A percentile compares a stretch with the other conserved stretches of the same genome.
Conservation (phyloP, 495 filamentous ascomycete species). For the Pseudomonodictys pantanalensis region DNA sequence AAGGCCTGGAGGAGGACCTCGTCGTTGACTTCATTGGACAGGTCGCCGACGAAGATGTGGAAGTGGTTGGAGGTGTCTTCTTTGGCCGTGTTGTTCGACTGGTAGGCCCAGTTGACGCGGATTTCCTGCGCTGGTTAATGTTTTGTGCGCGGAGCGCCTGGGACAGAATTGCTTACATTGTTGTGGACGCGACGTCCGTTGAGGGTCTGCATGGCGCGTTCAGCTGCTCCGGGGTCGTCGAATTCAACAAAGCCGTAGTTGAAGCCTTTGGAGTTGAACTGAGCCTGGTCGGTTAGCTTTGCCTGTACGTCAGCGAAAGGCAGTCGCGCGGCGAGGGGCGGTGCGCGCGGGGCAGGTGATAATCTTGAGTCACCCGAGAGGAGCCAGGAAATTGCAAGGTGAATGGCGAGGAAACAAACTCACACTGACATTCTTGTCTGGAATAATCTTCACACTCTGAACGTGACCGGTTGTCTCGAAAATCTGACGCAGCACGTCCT, state of each 20-base stretch:
- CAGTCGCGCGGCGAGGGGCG: no score
- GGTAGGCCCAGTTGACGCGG: conserved; percentile 98
- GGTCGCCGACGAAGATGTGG: conserved; percentile 97
- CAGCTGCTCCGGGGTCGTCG: conserved; percentile 93
- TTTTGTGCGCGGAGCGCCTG: neutral
- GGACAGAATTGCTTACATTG: conserved; percentile 58
- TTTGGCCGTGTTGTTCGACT: conserved; percentile 91
- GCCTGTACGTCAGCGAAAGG: no score
- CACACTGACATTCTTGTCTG: conserved; percentile 87
- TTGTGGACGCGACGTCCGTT: conserved; percentile 95
- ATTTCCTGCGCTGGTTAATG: conserved; percentile 68
- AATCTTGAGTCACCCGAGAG: no score
- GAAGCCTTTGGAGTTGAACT: conserved; percentile 86
- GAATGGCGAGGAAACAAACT: conserved; percentile 1
- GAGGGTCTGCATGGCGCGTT: conserved; percentile 93
- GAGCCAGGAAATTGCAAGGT: no score
- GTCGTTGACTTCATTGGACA: conserved; percentile 99
- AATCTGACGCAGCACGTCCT: conserved; percentile 95
- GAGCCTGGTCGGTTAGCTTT: neutral
- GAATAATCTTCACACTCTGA: conserved; percentile 98
- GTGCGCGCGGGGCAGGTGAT: no score
- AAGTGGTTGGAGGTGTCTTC: conserved; percentile 99
- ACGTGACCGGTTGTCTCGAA: conserved; percentile 99
- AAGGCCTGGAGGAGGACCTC: conserved; percentile 94
- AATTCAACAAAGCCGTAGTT: conserved; percentile 99